Evolutionary conservation across 192 early-diverging fungal species (phyloP).

Genomic region (Powellomyces hirtus): DNA sequence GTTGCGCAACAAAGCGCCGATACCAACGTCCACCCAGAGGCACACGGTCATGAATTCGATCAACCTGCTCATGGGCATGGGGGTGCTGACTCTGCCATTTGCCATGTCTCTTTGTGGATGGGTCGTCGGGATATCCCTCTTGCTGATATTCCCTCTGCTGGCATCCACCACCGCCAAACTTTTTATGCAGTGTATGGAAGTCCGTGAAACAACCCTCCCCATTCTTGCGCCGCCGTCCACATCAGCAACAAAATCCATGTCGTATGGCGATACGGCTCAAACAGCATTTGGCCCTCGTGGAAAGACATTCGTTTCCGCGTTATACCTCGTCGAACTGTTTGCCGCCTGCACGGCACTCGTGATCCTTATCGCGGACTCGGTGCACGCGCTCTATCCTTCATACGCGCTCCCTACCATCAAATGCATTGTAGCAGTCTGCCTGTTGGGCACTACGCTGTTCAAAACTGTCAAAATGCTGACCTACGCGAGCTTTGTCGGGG

Average conservation of each 20-base stretch:
- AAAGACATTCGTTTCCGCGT: conserved; percentile 32
- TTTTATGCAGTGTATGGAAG: conserved; percentile 53
- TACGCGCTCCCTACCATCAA: conserved; percentile 42
- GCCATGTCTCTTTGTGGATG: conserved; percentile 61
- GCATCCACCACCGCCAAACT: conserved; percentile 60
- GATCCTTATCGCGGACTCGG: conserved; percentile 46
- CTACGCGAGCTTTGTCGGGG: conserved; percentile 58
- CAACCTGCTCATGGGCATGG: conserved; percentile 67
- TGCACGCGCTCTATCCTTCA: conserved; percentile 34
- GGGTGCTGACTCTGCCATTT: conserved; percentile 61
- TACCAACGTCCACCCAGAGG: not conserved
- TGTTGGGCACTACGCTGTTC: conserved; percentile 55
- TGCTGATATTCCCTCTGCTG: conserved; percentile 34
- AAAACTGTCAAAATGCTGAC: conserved; percentile 48
- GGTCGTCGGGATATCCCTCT: conserved; percentile 51
- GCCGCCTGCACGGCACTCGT: conserved; percentile 45
- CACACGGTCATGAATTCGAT: conserved; percentile 53
- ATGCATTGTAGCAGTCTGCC: conserved; percentile 38
- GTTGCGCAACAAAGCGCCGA: not conserved
- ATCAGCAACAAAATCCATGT: conserved; percentile 15
- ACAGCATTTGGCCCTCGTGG: conserved; percentile 44
- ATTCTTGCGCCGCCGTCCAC: not conserved
- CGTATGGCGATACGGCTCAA: conserved; percentile 48
- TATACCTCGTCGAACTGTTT: conserved; percentile 52
- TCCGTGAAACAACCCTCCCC: conserved; percentile 16